Base-by-base conservation (phyloP, 768 basidiomycete genomes). In the Suillus americanus region DNA sequence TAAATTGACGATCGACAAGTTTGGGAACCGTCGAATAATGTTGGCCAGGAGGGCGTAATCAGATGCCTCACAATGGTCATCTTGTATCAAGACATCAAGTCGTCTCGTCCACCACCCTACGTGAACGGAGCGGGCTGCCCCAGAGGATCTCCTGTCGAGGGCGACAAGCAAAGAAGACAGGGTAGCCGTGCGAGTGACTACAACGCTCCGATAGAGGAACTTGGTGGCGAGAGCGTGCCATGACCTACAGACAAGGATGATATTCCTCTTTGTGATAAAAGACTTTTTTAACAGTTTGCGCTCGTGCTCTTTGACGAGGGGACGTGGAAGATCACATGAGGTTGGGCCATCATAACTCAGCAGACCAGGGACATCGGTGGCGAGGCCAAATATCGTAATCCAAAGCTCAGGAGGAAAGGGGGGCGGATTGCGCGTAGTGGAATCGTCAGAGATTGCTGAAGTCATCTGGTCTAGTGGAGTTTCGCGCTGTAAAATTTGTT, bases 321-420 rank as follows among this genome's bases (percentile, higher is more conserved):
- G 12, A 43, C 43, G 65, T 0, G 73, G 72, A n/a, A 74, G 56
- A 45, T 71, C 71, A n/a, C 66, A 65, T 33, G 60, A 65, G 54
- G 61, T 37, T 13, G 48, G 46, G 28, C 16, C 43, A 38, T 64
- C 66, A 23, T 61, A 69, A 37, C 64, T 59, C 40, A 74, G 60
- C 40, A 67, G 57, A 9, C 53, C 51, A 14, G 54, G 67, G 6
- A 68, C 25, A 41, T 66, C 60, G 5, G 73, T 67, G 13, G 71
- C 71, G 38, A 69, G 62, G 40, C 40, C 20, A 56, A 75, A 75
- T 37, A 75, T 67, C 48, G 53, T 68, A 20, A 73, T 66, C 74
- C 74, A 75, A 46, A 75, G 61, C 64, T 74, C 74, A 23, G 74
- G 73, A 35, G 73, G 73, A 14, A 75, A 65, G 13, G 20, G 61